Base-by-base conservation (phyloP, 164 flowering plant genomes). In the Vitis amurensis region DNA sequence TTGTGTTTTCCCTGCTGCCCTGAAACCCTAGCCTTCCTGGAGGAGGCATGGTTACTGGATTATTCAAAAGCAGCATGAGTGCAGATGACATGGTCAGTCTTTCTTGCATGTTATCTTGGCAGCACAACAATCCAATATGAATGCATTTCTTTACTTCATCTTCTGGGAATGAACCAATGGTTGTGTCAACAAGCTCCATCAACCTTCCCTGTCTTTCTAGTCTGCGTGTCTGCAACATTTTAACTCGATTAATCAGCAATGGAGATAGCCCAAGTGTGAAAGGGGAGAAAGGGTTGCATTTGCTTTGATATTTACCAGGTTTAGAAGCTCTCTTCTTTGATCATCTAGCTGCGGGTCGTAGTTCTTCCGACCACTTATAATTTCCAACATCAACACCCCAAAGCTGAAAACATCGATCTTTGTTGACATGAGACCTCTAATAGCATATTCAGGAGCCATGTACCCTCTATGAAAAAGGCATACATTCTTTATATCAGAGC, bases 351-450 rank as follows among this genome's bases (percentile, higher is more conserved):
- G 55, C 9, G 9, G 48, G 9, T 58, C 71, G 19, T 48, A 68
- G 71, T 68, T 68, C 55, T 48, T 68, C 19, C 71, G 58, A 13
- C 71, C 63, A 49, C 63, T 68, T 68, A 68, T 56, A 3, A 68
- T 58, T 48, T 68, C 71, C 58, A 68, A 49, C 11, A 59, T 23
- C 63, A 68, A 13, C 27, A 68, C 63, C 9, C 71, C 71, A 68
- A 68, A 68, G 55, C 71, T 68, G 58, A 17, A 68, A 2, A 68
- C 63, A 14, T 68, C 71, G 23, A 52, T 68, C 71, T 59, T 58
- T 23, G 27, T 2, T 23, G 27, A 58, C 37, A 68, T 48, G 9
- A 48, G 15, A 44, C 71, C 63, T 23, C 27, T 49, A 12, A 48
- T 47, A 4, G 71, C 63, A 58, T 67, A 67, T 48, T 57, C 70